Base-by-base conservation (phyloP, 345 rosid species). In the Lumnitzera littorea region DNA sequence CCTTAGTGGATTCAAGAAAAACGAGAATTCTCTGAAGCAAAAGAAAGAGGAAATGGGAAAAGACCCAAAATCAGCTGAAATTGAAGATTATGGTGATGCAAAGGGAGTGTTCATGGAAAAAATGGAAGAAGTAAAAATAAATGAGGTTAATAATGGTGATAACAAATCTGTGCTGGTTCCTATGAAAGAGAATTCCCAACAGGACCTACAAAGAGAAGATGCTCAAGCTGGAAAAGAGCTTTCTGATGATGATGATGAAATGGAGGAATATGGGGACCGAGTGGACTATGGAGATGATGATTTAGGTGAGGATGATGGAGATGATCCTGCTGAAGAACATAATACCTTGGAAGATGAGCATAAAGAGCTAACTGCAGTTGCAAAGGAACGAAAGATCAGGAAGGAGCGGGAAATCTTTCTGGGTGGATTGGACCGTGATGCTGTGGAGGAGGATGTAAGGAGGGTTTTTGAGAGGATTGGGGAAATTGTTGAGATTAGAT, bases 361-460 rank as follows among this genome's bases (percentile, higher is more conserved):
- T 50, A 72, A 62, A 59, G 83, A 84, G 64, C 67, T 79, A 56
- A 69, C 78, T 2, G 78, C 74, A 15, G 66, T 66, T 63, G 86
- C 83, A 24, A 77, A 74, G 69, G 79, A 78, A 41, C 71, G 82
- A 20, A 80, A 74, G 70, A 80, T 68, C 57, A 80, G 76, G 76
- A 84, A 76, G 74, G 84, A 82, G 67, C 71, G 61, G 59, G 91
- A 82, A 71, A 82, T 82, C 62, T 82, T 84, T 72, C 76, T 82
- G 49, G 80, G 83, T 64, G 87, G 91, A 47, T 61, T 85, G 64
- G 85, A 80, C 55, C 71, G 76, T 50, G 84, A 80, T 70, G 85
- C 87, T 53, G 65, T 66, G 2, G 91, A 82, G 72, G 82, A 78
- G 65, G 87, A 82, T 58, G 70, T 85, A 74, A 80, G 62, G 63